A percentile compares a stretch with the other conserved stretches of the same genome.
phyloP scores from a whole-genome alignment of 2,329 filamentous ascomycete species.

The Phaeomoniella chlamydospora region DNA sequence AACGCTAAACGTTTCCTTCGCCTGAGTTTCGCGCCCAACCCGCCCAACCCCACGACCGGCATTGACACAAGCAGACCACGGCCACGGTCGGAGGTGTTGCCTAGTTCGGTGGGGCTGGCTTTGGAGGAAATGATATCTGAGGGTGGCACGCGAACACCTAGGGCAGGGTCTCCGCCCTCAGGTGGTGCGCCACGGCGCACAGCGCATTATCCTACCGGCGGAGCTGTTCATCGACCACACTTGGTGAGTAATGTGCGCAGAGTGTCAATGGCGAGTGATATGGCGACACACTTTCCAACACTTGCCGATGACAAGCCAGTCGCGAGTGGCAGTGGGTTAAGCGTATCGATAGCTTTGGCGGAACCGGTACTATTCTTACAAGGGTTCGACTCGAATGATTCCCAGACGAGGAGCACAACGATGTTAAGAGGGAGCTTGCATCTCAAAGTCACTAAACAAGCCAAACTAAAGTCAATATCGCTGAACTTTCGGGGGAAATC shows the following conservation, averaged over 20 bases:
- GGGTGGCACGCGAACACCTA: slow-evolving; percentile 5
- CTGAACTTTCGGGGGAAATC: slow-evolving; percentile 76
- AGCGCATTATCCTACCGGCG: slow-evolving; percentile 12
- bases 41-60: slow-evolving; percentile 11
- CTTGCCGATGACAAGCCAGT: slow-evolving; percentile 31
- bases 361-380: slow-evolving; percentile 34
- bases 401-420: slow-evolving; percentile 53
- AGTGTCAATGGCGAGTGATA: slow-evolving; percentile 13
- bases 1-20: slow-evolving; percentile 31
- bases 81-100: slow-evolving; percentile 20
- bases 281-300: slow-evolving; percentile 16
- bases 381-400: slow-evolving; percentile 31
- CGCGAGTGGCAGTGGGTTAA: slow-evolving; percentile 32
- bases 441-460: slow-evolving; percentile 69
- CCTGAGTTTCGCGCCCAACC: slow-evolving; percentile 18
- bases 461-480: slow-evolving; percentile 84
- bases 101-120: slow-evolving; percentile 14
- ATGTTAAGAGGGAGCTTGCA: slow-evolving; percentile 75
- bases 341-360: slow-evolving; percentile 29
- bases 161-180: slow-evolving; percentile 7
- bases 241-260: slow-evolving; percentile 10
- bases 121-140: slow-evolving; percentile 16
- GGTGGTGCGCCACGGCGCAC: slow-evolving; percentile 8
- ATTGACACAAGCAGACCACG: slow-evolving; percentile 12
- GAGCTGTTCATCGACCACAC: slow-evolving; percentile 12